A percentile compares a stretch with the other conserved stretches of the same genome.
Evolutionary conservation across 2,329 filamentous ascomycete genomes (phyloP).

Genomic region (Penicillium capsulatum): DNA sequence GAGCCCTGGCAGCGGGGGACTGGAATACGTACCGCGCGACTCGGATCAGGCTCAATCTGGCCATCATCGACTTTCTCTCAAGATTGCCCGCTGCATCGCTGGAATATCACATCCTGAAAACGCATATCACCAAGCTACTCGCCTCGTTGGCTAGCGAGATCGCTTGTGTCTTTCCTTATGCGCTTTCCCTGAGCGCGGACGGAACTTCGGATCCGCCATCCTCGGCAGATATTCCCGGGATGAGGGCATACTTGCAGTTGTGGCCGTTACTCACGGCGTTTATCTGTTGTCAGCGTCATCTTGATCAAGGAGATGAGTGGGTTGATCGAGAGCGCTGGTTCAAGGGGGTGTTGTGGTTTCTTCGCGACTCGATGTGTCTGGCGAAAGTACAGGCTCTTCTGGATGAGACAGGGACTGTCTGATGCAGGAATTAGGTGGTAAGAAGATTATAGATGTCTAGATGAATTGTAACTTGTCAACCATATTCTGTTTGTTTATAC

Average conservation of each 20-base stretch:
- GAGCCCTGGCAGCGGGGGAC: conserved; percentile 5
- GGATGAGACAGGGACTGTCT: not conserved
- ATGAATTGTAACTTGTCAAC: too few species aligned
- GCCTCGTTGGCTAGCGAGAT: conserved; percentile 4
- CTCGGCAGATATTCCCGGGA: conserved; percentile 2
- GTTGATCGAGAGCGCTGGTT: conserved; percentile 6
- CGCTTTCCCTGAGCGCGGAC: conserved; percentile 4
- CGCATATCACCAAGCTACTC: not conserved
- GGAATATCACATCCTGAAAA: not conserved
- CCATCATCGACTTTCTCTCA: conserved; percentile 4
- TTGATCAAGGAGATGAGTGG: not conserved
- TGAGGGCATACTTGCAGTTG: conserved; percentile 7
- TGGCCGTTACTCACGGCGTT: conserved; percentile 7
- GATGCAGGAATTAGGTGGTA: too few species aligned
- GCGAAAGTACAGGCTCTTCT: conserved; percentile 5
- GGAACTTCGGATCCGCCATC: conserved; percentile 2
- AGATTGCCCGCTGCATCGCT: not conserved
- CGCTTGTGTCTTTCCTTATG: conserved; percentile 5
- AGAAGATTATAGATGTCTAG: not conserved
- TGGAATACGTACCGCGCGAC: conserved; percentile 11
- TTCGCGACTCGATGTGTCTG: conserved; percentile 11
- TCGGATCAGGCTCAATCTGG: conserved; percentile 7
- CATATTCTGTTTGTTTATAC: too few species aligned
- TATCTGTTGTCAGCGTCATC: conserved; percentile 1
- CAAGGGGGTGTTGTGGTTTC: conserved; percentile 5